A percentile compares a stretch with the other conserved stretches of the same genome.
These are phyloP conservation scores for Colletotrichum sp. DNA, from an alignment of 2,329 filamentous ascomycete genomes.

Conservation along the genomic window DNA sequence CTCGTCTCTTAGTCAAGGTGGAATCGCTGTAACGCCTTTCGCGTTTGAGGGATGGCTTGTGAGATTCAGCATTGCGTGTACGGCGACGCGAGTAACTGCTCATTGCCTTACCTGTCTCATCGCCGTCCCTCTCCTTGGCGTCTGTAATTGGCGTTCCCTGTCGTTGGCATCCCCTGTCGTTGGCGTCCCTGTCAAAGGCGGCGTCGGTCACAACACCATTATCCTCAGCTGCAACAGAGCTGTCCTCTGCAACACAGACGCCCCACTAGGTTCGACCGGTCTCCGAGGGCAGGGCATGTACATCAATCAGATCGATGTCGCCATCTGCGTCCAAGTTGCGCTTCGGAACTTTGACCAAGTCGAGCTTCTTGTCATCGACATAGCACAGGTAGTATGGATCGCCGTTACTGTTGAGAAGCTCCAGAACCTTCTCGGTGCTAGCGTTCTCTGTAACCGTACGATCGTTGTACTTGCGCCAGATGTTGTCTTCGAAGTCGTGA, in stretches of 20 bases:
- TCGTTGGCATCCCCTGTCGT: neutral
- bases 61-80: neutral
- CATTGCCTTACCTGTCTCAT: neutral
- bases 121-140: neutral
- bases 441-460: slow-evolving; percentile 74
- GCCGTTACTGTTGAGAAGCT: slow-evolving; percentile 68
- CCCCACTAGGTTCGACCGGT: neutral
- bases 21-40: neutral
- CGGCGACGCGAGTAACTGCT: neutral
- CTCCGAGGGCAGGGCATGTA: neutral
- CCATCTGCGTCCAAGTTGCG: slow-evolving; percentile 10
- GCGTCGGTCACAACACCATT: neutral
- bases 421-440: slow-evolving; percentile 71
- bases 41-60: neutral
- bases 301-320: neutral
- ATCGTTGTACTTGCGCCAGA: slow-evolving; percentile 97
- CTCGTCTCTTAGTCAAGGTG: neutral
- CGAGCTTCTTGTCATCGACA: slow-evolving; percentile 70
- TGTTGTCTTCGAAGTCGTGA: slow-evolving; percentile 75
- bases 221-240: neutral
- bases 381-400: slow-evolving; percentile 88
- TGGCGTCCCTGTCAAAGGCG: neutral
- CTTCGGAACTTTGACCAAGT: slow-evolving; percentile 51
- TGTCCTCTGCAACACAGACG: neutral
- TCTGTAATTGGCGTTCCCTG: neutral